Conservation (phyloP, 176 grass and related monocot species). For the Carex parvula region DNA sequence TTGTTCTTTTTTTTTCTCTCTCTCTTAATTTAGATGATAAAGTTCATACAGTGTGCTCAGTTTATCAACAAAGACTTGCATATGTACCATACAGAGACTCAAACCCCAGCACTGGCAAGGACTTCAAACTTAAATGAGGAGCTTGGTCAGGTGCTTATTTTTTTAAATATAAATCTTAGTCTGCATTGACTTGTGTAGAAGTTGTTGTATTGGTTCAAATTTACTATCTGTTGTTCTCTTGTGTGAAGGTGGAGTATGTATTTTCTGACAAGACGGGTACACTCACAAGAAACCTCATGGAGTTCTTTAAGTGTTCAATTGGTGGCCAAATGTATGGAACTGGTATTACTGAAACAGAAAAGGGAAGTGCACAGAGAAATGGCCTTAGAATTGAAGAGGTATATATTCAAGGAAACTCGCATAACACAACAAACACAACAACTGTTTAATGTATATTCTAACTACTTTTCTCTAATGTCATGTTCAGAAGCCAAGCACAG, state of each 20-base stretch:
- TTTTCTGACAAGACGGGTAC: slow-evolving; percentile 99
- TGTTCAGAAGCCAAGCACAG: slow-evolving; percentile 52
- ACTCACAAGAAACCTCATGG: slow-evolving; percentile 98
- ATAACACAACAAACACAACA: not conserved
- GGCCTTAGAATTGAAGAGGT: slow-evolving; percentile 78
- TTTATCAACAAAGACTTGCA: slow-evolving; percentile 99
- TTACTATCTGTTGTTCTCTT: slow-evolving; percentile 25
- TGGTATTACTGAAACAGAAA: slow-evolving; percentile 90
- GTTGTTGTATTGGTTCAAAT: not conserved
- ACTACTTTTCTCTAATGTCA: slow-evolving; percentile 20
- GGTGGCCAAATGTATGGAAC: slow-evolving; percentile 93
- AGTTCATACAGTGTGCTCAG: slow-evolving; percentile 93
- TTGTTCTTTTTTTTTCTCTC: slow-evolving; percentile 9
- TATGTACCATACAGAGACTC: slow-evolving; percentile 91
- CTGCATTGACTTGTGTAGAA: not conserved
- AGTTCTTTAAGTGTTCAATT: slow-evolving; percentile 99
- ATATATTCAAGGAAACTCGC: slow-evolving; percentile 9
- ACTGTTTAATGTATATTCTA: not conserved
- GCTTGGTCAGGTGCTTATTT: slow-evolving; percentile 79
- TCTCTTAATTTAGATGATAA: slow-evolving; percentile 80
- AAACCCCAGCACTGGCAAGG: slow-evolving; percentile 86
- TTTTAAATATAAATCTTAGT: not conserved
- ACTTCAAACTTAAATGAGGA: slow-evolving; percentile 99
- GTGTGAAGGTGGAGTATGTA: slow-evolving; percentile 90
- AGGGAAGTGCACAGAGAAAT: slow-evolving; percentile 62